Evolutionary conservation across 306 rosid species (phyloP), one percentile per base, ranked within the genome.

Genomic region (Pachyrhizus erosus): DNA sequence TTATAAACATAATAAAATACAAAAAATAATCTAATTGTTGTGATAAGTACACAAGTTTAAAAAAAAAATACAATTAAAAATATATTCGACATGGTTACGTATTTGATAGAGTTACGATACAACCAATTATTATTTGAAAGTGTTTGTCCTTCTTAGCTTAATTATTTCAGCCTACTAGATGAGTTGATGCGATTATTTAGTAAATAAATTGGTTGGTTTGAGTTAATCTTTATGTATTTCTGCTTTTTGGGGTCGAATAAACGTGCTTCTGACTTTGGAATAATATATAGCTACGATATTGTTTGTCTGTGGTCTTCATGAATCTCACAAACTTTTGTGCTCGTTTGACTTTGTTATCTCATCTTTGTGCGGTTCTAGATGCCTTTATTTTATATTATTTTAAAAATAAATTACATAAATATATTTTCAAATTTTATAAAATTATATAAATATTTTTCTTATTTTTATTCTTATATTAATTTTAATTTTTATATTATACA

Each of bases 331-430:
- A 33, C 70, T 40, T 58, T 73, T 58, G 13, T 79, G 2, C 20
- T 70, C 70, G 18, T 84, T 84, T 81, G 85, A 79, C 55, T 49
- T 49, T 40, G 24, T 45, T 51, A 37, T 42, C 76, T 75, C 17
- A 58, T 27, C 3, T 27, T 27, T 1, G 31, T 21, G 7, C 0
- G 45, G 5, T 80, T 80, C 88, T 85, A 75, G 84, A 85, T 20
- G 88, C 17, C 7, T 45, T 73, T 66, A 64, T 46, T 74, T 55
- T 29, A 45, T 15, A 40, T 34, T 58, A 12, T 60, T 13, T 52
- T 2, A 52, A 6, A n/a, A n/a, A n/a, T n/a, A n/a, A n/a, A n/a
- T n/a, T n/a, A n/a, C n/a, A n/a, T n/a, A n/a, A n/a, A n/a, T n/a
- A n/a, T n/a, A n/a, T n/a, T n/a, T n/a, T n/a, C n/a, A n/a, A n/a